These are phyloP conservation scores for Ophiocytium majus DNA, from an alignment of 352 stramenopile genomes.

Conservation along the genomic window DNA sequence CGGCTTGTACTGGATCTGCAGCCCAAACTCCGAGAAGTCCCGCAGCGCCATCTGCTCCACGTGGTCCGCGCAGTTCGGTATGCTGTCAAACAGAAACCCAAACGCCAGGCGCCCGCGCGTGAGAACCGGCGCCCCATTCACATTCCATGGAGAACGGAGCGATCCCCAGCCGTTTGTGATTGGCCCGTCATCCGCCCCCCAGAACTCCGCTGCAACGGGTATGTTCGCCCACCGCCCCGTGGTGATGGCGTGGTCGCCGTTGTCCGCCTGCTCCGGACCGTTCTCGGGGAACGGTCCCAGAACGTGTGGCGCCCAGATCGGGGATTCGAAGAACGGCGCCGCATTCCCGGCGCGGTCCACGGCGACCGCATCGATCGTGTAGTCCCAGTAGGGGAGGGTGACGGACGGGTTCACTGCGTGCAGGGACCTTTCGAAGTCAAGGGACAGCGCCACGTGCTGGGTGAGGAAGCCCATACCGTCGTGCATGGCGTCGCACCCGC, in stretches of 20 bases:
- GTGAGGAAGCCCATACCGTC: conserved; percentile 47
- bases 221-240: conserved; percentile 30
- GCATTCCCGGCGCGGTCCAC: not conserved
- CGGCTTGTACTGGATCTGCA: conserved; percentile 33
- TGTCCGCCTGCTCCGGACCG: conserved; percentile 29
- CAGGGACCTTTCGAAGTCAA: conserved; percentile 46
- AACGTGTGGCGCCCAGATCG: conserved; percentile 9
- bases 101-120: conserved; percentile 14
- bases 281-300: conserved; percentile 40
- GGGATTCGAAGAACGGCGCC: not conserved
- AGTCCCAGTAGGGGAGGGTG: conserved; percentile 54
- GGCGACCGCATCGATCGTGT: conserved; percentile 38
- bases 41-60: conserved; percentile 23
- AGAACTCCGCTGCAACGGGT: not conserved
- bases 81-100: conserved; percentile 1
- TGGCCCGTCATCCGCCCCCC: conserved; percentile 18
- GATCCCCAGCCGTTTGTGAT: conserved; percentile 43
- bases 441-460: conserved; percentile 33
- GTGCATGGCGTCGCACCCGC: conserved; percentile 34
- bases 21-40: conserved; percentile 18
- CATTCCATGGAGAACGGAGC: conserved; percentile 52
- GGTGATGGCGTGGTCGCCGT: not conserved
- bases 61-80: conserved; percentile 13
- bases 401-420: conserved; percentile 38
- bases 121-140: conserved; percentile 34